A percentile compares a stretch with the other conserved stretches of the same genome.
These are phyloP conservation scores for Penstemon newberryi DNA, from an alignment of 257 asterid genomes.

Conservation along the genomic window DNA sequence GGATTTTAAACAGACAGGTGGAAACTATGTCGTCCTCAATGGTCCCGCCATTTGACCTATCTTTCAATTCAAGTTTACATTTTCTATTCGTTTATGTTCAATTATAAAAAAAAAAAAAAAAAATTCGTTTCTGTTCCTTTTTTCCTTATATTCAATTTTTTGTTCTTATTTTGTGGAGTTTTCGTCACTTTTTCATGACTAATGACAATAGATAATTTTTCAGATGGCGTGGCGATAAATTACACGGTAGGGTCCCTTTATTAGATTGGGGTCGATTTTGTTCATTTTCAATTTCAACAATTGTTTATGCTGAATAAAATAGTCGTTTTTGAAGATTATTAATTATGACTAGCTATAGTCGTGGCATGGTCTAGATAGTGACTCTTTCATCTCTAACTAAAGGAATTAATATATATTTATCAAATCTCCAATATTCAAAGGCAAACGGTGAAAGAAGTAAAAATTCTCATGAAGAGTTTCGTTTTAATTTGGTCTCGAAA, in stretches of 20 bases:
- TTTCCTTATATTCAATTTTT: neutral
- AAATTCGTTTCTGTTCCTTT: neutral
- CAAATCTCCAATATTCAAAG: too few species aligned
- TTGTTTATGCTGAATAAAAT: too few species aligned
- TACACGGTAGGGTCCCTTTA: neutral
- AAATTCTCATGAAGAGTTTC: too few species aligned
- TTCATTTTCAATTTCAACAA: too few species aligned
- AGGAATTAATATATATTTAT: too few species aligned
- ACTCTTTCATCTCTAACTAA: too few species aligned
- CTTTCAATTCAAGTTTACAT: conserved; percentile 27
- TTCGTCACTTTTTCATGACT: neutral
- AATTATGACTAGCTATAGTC: neutral
- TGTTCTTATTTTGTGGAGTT: neutral
- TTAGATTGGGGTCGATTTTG: too few species aligned
- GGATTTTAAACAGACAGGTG: conserved; percentile 17
- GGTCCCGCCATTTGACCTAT: conserved; percentile 24
- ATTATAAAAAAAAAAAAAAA: too few species aligned
- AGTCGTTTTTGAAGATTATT: neutral
- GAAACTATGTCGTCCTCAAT: conserved; percentile 16
- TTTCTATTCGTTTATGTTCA: neutral
- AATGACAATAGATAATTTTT: neutral
- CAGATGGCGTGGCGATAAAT: conserved; percentile 15
- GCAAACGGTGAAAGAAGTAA: too few species aligned
- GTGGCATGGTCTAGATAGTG: neutral
- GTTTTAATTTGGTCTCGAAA: too few species aligned